These are phyloP conservation scores for Mallotus repandus DNA, from an alignment of 441 rosid species.

Conservation along the genomic window DNA sequence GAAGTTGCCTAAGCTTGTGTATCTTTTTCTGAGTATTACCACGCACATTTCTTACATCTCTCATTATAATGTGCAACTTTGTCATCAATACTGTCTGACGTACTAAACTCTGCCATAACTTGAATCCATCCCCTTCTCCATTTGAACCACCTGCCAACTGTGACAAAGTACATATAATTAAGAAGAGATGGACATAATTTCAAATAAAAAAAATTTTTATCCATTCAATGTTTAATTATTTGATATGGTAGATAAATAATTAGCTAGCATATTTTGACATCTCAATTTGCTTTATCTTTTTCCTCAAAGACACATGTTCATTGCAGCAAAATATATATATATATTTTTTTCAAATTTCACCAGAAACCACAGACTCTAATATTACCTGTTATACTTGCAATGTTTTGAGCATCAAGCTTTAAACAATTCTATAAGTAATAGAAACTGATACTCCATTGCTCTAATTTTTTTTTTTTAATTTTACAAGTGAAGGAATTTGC, in stretches of 20 bases:
- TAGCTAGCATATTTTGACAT: slow-evolving; percentile 1
- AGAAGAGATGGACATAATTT: slow-evolving; percentile 13
- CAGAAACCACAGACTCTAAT: background rate
- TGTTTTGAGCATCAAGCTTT: background rate
- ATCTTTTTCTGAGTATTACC: slow-evolving; percentile 97
- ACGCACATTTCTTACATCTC: slow-evolving; percentile 91
- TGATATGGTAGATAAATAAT: background rate
- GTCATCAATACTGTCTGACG: slow-evolving; percentile 95
- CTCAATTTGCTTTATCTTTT: background rate
- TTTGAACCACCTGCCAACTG: slow-evolving; percentile 66
- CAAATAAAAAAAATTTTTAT: slow-evolving; percentile 3
- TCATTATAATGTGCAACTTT: slow-evolving; percentile 80
- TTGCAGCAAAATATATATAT: background rate
- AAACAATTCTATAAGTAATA: background rate
- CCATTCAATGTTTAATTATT: slow-evolving; percentile 11
- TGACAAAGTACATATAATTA: slow-evolving; percentile 27
- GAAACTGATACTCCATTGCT: background rate
- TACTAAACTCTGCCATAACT: slow-evolving; percentile 88
- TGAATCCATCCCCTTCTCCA: slow-evolving; percentile 74
- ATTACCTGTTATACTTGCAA: background rate
- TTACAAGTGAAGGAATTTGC: background rate
- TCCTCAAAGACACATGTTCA: background rate
- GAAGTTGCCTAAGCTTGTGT: slow-evolving; percentile 97
- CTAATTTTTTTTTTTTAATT: background rate
- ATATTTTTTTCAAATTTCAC: background rate